Base-by-base conservation (phyloP, 371 early-diverging fungal genomes). In the Mortierella sp. region DNA sequence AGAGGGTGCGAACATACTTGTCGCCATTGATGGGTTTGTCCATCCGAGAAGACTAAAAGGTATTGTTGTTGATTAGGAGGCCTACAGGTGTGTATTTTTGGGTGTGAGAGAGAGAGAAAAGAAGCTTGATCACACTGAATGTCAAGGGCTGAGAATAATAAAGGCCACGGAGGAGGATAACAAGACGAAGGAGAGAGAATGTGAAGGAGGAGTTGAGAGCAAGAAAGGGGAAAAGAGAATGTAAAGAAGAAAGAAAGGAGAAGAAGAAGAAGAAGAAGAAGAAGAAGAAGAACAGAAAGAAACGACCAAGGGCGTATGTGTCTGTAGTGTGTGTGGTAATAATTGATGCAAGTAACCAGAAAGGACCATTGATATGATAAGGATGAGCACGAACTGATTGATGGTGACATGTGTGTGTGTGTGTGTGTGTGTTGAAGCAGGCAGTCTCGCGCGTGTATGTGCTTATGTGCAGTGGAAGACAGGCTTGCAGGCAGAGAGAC, bases 1-100 rank as follows among this genome's bases (percentile, higher is more conserved):
- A 84, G 58, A 92, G 84, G 13, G 92, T 92, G 70, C 92, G 90
- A 76, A 93, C 85, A 82, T 91, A 93, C 82, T 89, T 90, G 73
- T 93, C 94, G 80, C 92, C 92, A 50, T 77, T 47, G 73, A 85
- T 81, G 75, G 85, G 81, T 38, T 78, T 77, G 77, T 85, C 85
- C 85, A 85, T 85, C n/a, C 72, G 74, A 54, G 63, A 60, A 60
- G 28, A 28, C 16, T 7, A 28, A 31, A 16, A 26, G 58, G n/a
- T 13, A 26, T n/a, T 10, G 58, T n/a, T 57, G n/a, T 57, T 57
- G 63, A 60, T 60, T 60, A 31, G 28, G 16, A 26, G 57, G 21
- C n/a, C 28, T 28, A 48, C 50, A 45, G 44, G 54, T 63, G 44
- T 50, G 19, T 70, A 16, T 54, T 73, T 42, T 24, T 34, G 16